Base-by-base conservation (phyloP, 2,329 filamentous ascomycete genomes). In the Aspergillus arachidicola region DNA sequence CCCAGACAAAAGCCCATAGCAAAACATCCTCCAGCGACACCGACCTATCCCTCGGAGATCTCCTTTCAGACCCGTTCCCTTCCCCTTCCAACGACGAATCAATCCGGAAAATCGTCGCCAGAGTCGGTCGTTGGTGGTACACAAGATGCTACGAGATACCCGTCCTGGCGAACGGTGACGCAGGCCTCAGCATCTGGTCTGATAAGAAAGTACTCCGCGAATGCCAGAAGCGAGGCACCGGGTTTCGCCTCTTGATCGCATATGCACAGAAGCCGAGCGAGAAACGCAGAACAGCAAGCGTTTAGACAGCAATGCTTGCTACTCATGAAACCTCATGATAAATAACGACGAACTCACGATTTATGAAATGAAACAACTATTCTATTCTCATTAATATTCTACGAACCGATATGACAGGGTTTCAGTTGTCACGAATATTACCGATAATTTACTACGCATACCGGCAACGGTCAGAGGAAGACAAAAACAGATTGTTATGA, bases 71-170 rank as follows among this genome's bases (percentile, higher is more conserved):
- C 67, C 84, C 89, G 41, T 86, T 87, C n/a, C 84, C 88, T n/a
- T 86, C 88, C 9, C 83, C 87, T 0, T 82, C 86, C 16, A 90
- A 91, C 26, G 93, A 97, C 69, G 92, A 93, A 73, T 90, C 88
- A 68, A 97, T 98, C 73, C 92, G 93, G 16, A 94, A 92, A 73
- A 96, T 96, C 84, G 93, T 98, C 26, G 91, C 93, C 19, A 90
- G 89, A 66, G 94, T 98, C 12, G 94, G 93, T 2, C 86, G 95
- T 50, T 98, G 94, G 93, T 99, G 95, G 95, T 98, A 97, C 78
- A 91, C 88, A 11, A 88, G 91, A 58, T 97, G 94, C 81, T 98
- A 97, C 76, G 94, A 97, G 78, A 87, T 85, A 61, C 84, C 86
- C 5, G 82, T 89, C 10, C 77, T 86, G 63, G 75, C 78, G 1